phyloP scores from a whole-genome alignment of 306 rosid genomes.

The Medicago lupulina region DNA sequence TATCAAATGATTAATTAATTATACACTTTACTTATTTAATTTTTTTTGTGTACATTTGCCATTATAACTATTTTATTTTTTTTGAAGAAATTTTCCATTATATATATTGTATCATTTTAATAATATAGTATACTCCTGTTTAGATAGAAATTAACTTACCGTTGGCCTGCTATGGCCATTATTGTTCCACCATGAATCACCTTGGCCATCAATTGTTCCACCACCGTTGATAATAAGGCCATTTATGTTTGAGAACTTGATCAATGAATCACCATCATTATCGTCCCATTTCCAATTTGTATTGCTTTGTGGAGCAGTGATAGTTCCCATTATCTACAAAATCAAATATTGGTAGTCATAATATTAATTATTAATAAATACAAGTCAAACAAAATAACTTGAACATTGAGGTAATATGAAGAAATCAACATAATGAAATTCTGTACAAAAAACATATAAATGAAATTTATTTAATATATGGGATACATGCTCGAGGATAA shows the following conservation, averaged over 20 bases:
- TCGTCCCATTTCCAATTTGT: slow-evolving; percentile 38
- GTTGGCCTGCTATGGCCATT: not conserved
- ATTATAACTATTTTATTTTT: too few species aligned
- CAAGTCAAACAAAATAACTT: too few species aligned
- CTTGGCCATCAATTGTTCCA: not conserved
- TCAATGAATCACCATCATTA: not conserved
- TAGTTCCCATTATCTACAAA: slow-evolving; percentile 46
- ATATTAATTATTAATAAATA: not conserved
- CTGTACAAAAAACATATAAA: too few species aligned
- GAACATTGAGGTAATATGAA: too few species aligned
- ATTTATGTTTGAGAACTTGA: not conserved
- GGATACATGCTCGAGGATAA: too few species aligned
- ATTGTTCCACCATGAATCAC: not conserved
- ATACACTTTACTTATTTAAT: too few species aligned
- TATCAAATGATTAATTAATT: too few species aligned
- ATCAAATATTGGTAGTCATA: not conserved
- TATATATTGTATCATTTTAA: too few species aligned
- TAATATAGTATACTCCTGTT: not conserved
- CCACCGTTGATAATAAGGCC: not conserved
- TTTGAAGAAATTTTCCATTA: too few species aligned
- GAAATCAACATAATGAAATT: too few species aligned
- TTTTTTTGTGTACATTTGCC: too few species aligned
- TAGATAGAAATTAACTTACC: not conserved
- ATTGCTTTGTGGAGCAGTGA: slow-evolving; percentile 41
- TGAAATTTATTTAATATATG: too few species aligned